Base-by-base conservation (phyloP, 768 basidiomycete species). In the Boletales sp. region DNA sequence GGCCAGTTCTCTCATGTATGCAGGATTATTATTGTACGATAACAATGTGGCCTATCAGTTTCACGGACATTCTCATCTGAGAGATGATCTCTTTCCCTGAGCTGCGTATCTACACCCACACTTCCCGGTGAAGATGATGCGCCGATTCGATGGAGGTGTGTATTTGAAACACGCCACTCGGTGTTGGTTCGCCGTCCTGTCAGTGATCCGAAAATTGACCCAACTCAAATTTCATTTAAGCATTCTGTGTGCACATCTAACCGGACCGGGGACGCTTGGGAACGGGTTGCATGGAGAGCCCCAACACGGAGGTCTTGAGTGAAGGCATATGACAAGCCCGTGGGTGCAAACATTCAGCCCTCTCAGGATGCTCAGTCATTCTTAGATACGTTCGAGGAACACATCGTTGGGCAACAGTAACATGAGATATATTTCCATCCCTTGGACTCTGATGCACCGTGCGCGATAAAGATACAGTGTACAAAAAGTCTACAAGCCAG, bases 61-160 rank as follows among this genome's bases (percentile, higher is more conserved):
- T 48, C 17, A 14, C 19, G 36, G 28, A 36, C 45, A 35, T 45
- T 53, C 40, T 49, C 36, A 45, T 48, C 39, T 8, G 13, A 50
- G 48, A 21, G n/a, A 41, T 31, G 39, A 56, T 46, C 12, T 31
- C 30, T 39, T 18, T 41, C 35, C 35, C 38, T 48, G 32, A 33
- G 13, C 18, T 21, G 19, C 13, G 25, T 28, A 28, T 28, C 25
- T 28, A 15, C 25, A 9, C 34, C 41, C 35, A 15, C 34, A 30
- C 33, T 13, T 19, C 33, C 34, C 14, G 33, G 6, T 18, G 34
- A 49, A 18, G 47, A 36, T 34, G 36, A 49, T 32, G 19, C 18
- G 7, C 21, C 8, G 30, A 8, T 8, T 12, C 19, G 15, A 37
- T 32, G 17, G 28, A 17, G 9, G 36, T 32, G 36, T 32, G 30